Evolutionary conservation across 345 rosid species (phyloP).

Genomic region (Schrenkiella parvula): DNA sequence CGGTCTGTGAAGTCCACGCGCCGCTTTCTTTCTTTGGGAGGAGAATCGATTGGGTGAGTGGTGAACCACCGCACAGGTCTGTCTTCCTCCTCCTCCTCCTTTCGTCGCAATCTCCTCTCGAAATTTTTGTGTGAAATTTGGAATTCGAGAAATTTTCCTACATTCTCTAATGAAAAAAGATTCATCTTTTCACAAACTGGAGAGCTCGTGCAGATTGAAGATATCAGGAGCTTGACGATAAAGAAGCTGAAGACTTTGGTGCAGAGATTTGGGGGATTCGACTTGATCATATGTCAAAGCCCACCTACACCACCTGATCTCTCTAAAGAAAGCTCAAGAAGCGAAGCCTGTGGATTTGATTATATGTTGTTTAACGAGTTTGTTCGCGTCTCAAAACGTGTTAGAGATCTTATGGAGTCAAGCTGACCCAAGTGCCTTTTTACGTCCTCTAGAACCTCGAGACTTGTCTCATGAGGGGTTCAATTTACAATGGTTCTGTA

Average conservation of each 20-base stretch:
- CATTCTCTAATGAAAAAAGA: too few relatives aligned
- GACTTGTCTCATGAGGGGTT: constrained; percentile 4
- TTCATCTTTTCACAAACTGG: too few relatives aligned
- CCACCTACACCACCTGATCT: constrained; percentile 36
- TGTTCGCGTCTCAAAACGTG: constrained; percentile 60
- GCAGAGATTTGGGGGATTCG: constrained; percentile 55
- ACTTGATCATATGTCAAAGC: constrained; percentile 70
- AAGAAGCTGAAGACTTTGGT: constrained; percentile 48
- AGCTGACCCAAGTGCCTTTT: neutral
- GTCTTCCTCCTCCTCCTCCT: too few relatives aligned
- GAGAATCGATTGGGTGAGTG: too few relatives aligned
- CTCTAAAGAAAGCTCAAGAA: constrained; percentile 24
- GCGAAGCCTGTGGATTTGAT: constrained; percentile 39
- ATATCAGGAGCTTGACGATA: constrained; percentile 47
- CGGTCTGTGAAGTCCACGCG: too few relatives aligned
- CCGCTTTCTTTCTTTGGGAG: too few relatives aligned
- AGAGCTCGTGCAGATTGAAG: constrained; percentile 68
- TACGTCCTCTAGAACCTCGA: neutral
- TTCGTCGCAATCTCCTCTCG: too few relatives aligned
- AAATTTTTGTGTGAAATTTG: too few relatives aligned
- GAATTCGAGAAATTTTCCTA: too few relatives aligned
- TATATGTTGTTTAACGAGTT: constrained; percentile 57
- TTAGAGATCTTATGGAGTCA: constrained; percentile 41
- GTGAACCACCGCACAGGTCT: too few relatives aligned
- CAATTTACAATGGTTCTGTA: too few relatives aligned